Base-by-base conservation (phyloP, 495 filamentous ascomycete genomes). In the Aspergillus conjunctus region DNA sequence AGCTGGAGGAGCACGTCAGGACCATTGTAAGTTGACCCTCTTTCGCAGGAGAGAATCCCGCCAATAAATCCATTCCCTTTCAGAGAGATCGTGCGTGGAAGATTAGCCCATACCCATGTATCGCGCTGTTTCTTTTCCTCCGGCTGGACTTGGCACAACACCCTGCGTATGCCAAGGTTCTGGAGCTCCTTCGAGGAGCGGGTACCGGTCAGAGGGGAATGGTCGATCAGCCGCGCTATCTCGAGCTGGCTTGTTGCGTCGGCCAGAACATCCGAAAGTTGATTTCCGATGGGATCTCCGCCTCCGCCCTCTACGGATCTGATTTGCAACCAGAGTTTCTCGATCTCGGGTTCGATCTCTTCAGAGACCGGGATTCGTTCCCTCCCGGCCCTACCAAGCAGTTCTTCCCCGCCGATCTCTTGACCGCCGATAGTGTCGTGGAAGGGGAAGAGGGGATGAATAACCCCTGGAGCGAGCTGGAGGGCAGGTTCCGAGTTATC, bases 261-360 rank as follows among this genome's bases (percentile, higher is more conserved):
- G 43, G 7, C 15, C 43, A 46, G 14, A 46, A 46, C 43, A 46
- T 46, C 43, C 43, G 43, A 0, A 46, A 46, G 43, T 46, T 18
- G 43, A 46, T 46, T 46, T 46, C 18, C 18, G 43, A 46, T 8
- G 8, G 43, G 3, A 46, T 46, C 18, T 17, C 43, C 43, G 43
- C 17, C 6, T 18, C 43, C 1, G 43, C 15, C 43, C 14, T 46
- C 43, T 46, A 46, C 43, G 43, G 7, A 8, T 17, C 15, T 18
- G 43, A 46, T 46, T 18, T 46, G 17, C 12, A 46, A 2, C 18
- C 43, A 8, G 43, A 46, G 7, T 46, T 46, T 46, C 43, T 46
- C 18, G 43, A 46, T 46, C 17, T 46, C 9, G 43, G 43, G 43
- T 46, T 46, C 43, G 43, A 46, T 20, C 43, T 46, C n/a, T n/a